These are phyloP conservation scores for Solanum acaule DNA, from an alignment of 257 asterid genomes.

Conservation along the genomic window DNA sequence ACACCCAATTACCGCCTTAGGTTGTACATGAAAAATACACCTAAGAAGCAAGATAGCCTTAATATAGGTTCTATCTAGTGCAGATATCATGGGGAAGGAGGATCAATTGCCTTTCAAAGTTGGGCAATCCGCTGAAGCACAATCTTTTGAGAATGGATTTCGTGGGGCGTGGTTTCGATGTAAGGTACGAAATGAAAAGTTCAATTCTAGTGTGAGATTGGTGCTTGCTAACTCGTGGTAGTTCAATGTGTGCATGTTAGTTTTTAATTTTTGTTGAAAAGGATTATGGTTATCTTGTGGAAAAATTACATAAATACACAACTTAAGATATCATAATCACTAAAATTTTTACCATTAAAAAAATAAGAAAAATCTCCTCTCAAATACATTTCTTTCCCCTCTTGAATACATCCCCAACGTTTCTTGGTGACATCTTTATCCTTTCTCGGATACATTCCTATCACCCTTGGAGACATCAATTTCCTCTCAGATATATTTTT, in stretches of 20 bases:
- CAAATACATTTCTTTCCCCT: too few relatives aligned
- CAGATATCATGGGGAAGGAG: background rate
- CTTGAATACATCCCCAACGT: background rate
- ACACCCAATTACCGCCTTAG: background rate
- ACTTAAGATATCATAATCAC: background rate
- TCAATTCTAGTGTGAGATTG: background rate
- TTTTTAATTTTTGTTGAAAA: background rate
- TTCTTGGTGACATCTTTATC: background rate
- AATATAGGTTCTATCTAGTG: background rate
- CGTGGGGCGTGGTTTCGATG: constrained; percentile 26
- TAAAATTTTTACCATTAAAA: background rate
- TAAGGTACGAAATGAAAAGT: background rate
- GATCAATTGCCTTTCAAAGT: constrained; percentile 3
- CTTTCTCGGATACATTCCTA: too few relatives aligned
- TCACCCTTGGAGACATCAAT: background rate
- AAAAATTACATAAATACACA: too few relatives aligned
- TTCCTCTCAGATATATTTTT: background rate
- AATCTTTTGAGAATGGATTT: constrained; percentile 6
- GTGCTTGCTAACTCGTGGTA: background rate
- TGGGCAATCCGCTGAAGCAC: constrained; percentile 13
- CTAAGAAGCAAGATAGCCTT: background rate
- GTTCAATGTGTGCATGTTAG: background rate
- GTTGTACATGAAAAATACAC: background rate
- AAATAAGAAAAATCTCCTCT: background rate
- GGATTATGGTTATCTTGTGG: background rate